Base-by-base conservation (phyloP, 2,329 filamentous ascomycete genomes). In the Cladosporium sphaerospermum region DNA sequence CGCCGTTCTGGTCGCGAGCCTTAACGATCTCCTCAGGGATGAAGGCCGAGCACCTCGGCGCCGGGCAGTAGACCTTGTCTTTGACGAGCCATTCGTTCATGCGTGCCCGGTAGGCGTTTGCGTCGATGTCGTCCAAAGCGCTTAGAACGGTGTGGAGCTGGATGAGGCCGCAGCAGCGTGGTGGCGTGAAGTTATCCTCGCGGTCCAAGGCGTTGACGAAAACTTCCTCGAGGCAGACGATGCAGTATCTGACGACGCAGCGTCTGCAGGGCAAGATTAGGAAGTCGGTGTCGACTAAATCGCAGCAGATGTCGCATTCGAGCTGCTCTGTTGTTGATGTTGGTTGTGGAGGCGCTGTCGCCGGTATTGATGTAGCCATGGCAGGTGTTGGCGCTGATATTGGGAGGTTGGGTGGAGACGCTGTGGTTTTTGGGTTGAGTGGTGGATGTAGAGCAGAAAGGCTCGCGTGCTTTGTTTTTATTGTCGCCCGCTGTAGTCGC, bases 11-110 rank as follows among this genome's bases (percentile, higher is more conserved):
- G 43, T 31, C 69, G n/a, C 9, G 8, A 14, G 36, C 34, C 34
- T 36, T 13, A 6, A 39, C 16, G 36, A 14, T 9, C 8, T 14
- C 65, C 32, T 64, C 61, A 19, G 71, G 62, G 23, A 80, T 74
- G 59, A 79, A 79, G 2, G 69, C 62, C 1, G 76, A 78, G 59
- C 77, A 79, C 8, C 63, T 69, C 9, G 70, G 68, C 8, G 73
- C 59, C 3, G 77, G 76, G 54, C 77, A 80, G 58, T 78, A 80
- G 6, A 74, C 59, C 7, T 74, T 74, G 23, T 74, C 65, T 3
- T 63, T 57, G 2, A 75, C 75, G 34, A 64, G 63, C 69, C 73
- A 75, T 59, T 79, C 75, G 43, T 79, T 75, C 49, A 74, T 72
- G 54, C 73, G 77, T 9, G 59, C 57, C 44, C 71, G 68, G 60